Conservation (phyloP, 2,329 filamentous ascomycete species). For the Fusarium brachygibbosum region DNA sequence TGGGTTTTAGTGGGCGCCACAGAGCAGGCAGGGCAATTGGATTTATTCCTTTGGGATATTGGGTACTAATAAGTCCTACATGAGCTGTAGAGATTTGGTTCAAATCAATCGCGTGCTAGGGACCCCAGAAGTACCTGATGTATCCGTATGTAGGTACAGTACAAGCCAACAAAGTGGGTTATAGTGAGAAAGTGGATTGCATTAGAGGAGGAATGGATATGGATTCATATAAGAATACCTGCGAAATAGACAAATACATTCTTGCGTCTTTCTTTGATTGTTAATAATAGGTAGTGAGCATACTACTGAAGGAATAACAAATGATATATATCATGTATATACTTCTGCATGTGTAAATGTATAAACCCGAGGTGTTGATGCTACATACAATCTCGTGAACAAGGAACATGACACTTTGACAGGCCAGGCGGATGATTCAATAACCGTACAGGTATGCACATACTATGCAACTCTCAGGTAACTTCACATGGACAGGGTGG, state of each 20-base stretch:
- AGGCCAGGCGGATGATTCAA: slow-evolving; percentile 20
- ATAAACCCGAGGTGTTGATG: slow-evolving; percentile 12
- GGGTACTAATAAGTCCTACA: background rate
- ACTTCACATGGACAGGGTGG: slow-evolving; percentile 26
- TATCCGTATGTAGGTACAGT: slow-evolving; percentile 17
- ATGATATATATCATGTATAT: background rate
- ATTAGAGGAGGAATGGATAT: slow-evolving; percentile 2
- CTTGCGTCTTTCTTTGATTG: background rate
- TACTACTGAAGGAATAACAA: background rate
- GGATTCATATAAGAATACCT: slow-evolving; percentile 2
- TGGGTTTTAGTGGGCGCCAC: slow-evolving; percentile 27
- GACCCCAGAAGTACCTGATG: slow-evolving; percentile 22
- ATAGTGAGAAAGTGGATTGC: slow-evolving; percentile 27
- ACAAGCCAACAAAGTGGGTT: slow-evolving; percentile 15
- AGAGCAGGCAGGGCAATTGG: slow-evolving; percentile 30
- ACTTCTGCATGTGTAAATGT: slow-evolving; percentile 33
- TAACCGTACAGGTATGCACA: slow-evolving; percentile 2
- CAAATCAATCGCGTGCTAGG: slow-evolving; percentile 5
- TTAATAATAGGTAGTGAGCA: background rate
- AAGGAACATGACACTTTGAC: slow-evolving; percentile 12
- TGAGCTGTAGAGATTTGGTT: slow-evolving; percentile 8
- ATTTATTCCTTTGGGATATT: background rate
- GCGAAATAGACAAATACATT: slow-evolving; percentile 1
- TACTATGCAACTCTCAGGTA: background rate
- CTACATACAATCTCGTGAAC: slow-evolving; percentile 13